Evolutionary conservation across 768 basidiomycete genomes (phyloP).

Genomic region (Stropharia rugosoannulata): DNA sequence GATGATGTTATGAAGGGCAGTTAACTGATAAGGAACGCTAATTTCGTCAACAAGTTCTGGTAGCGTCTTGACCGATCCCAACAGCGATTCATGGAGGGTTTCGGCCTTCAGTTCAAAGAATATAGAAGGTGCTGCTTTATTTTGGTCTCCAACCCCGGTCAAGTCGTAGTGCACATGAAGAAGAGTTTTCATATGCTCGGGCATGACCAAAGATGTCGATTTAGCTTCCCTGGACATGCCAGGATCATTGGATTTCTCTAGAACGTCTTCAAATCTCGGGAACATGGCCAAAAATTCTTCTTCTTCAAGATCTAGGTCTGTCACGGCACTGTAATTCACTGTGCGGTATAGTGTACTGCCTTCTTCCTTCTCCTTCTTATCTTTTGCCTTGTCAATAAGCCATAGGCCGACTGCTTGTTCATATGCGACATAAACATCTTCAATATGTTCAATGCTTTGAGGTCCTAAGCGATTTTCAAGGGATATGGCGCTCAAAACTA

Average conservation of each 20-base stretch:
- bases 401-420: conserved; percentile 79
- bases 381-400: conserved; percentile 75
- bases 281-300: conserved; percentile 83
- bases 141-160: not conserved
- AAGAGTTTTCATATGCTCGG: conserved; percentile 36
- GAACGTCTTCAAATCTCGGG: conserved; percentile 73
- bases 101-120: conserved; percentile 34
- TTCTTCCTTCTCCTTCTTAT: conserved; percentile 59
- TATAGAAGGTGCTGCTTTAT: not conserved
- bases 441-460: conserved; percentile 26
- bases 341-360: conserved; percentile 77
- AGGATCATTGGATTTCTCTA: conserved; percentile 26
- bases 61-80: conserved; percentile 26
- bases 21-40: conserved; percentile 52
- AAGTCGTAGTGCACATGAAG: conserved; percentile 49
- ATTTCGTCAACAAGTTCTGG: conserved; percentile 47
- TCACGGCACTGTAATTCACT: conserved; percentile 48
- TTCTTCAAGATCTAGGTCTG: conserved; percentile 79
- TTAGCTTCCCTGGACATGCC: conserved; percentile 11
- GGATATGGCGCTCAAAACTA: conserved; percentile 46
- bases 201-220: conserved; percentile 27
- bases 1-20: conserved; percentile 39
- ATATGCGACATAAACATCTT: conserved; percentile 50
- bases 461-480: conserved; percentile 45
- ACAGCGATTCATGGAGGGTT: conserved; percentile 32